phyloP scores from a whole-genome alignment of 2,329 filamentous ascomycete species.

The Claviceps purpurea region DNA sequence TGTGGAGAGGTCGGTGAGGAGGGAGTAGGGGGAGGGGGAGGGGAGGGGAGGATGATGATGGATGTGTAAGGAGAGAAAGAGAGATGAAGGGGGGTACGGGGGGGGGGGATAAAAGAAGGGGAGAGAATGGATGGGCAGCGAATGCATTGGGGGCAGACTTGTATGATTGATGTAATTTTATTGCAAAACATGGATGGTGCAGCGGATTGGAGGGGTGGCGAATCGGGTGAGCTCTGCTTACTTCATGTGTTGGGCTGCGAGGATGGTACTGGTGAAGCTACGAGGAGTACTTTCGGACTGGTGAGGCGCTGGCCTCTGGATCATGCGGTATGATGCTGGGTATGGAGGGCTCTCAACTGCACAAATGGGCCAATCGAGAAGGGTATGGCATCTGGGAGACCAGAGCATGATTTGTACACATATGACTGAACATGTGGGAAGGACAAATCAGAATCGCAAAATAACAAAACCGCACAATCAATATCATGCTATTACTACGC shows the following conservation, averaged over 20 bases:
- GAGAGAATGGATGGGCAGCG: background rate
- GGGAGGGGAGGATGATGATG: background rate
- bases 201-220: background rate
- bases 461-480: no score
- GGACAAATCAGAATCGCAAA: no score
- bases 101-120: background rate
- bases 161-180: background rate
- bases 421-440: no score
- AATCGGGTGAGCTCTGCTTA: background rate
- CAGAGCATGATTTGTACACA: no score
- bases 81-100: background rate
- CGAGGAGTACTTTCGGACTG: background rate
- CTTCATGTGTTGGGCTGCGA: background rate
- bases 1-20: constrained; percentile 44
- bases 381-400: no score
- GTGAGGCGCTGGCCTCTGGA: background rate
- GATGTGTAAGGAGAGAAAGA: background rate
- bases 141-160: no score
- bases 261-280: background rate
- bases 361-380: background rate
- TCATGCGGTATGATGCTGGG: background rate
- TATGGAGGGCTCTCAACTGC: background rate
- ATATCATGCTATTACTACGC: background rate
- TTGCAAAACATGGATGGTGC: background rate
- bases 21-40: background rate